Base-by-base conservation (phyloP, 2,329 filamentous ascomycete genomes). In the Chlorencoelia australis region DNA sequence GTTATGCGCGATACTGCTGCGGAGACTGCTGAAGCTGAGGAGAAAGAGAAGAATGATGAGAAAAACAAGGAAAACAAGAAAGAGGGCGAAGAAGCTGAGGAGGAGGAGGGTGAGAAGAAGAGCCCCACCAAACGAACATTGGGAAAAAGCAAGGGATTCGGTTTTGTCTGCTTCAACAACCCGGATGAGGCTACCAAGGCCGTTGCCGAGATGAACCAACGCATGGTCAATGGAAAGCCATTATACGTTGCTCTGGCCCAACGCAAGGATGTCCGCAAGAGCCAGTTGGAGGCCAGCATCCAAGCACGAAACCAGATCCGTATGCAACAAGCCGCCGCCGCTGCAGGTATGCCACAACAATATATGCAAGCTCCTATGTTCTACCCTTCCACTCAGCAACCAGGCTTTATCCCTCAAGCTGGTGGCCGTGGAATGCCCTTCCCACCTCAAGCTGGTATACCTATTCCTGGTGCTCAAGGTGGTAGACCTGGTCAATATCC, bases 81-180 rank as follows among this genome's bases (percentile, higher is more conserved):
- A 44, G 64, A 70, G 48, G 65, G 68, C 44, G 58, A 34, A 18
- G 63, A 67, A 36, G 53, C 60, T 44, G 64, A 71, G 64, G 39
- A 59, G 21, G 60, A 64, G 41, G 69, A 74, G 43, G 66, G 74
- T 52, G 54, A 65, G 43, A 64, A 68, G 47, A 65, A 74, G 46
- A 61, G 63, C 41, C 58, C 65, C 35, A 60, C 67, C 40, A 76
- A 78, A 46, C 62, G 68, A 32, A 61, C 66, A 39, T 73, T 94
- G 43, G 91, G 91, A 62, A 96, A 96, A 83, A 94, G 87, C 81
- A 98, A 96, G 75, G 91, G 91, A 62, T 98, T 98, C 62, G 91
- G 91, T 55, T 98, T 98, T 64, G 91, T 98, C 59, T 98, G 91
- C 82, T 98, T 98, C 73, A 91, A 84, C 75, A 96, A 94, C 73